Conservation (phyloP, 1,284 basidiomycete species). For the Apiotrichum siamense region DNA sequence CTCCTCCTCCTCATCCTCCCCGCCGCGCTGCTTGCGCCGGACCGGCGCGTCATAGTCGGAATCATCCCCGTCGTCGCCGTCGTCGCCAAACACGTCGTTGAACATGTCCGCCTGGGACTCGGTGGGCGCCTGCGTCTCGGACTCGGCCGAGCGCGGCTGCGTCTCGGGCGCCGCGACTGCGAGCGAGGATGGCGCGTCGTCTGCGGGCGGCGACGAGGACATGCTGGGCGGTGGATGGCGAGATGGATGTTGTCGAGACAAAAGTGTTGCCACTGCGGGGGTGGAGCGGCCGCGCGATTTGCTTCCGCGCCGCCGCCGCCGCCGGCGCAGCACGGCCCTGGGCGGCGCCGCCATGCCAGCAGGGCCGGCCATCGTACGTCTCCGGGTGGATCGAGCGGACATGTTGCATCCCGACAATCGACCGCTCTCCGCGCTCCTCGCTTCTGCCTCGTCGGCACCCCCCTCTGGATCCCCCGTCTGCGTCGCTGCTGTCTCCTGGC, state of each 20-base stretch:
- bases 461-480: too few species aligned
- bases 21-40: neutral
- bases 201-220: constrained; percentile 6
- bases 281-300: neutral
- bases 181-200: neutral
- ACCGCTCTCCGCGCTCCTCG: too few species aligned
- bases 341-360: too few species aligned
- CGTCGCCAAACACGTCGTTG: constrained; percentile 54
- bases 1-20: constrained; percentile 18
- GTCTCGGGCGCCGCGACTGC: neutral
- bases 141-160: neutral
- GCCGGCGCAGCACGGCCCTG: too few species aligned
- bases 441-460: too few species aligned
- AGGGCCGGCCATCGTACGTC: neutral
- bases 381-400: too few species aligned
- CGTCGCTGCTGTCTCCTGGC: too few species aligned
- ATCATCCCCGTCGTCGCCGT: constrained; percentile 64
- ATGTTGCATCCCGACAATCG: too few species aligned
- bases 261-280: neutral
- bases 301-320: too few species aligned
- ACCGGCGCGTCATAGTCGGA: constrained; percentile 58
- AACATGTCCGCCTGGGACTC: constrained; percentile 4
- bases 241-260: neutral
- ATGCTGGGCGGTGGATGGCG: neutral
- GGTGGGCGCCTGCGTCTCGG: neutral